Percentiles rank a stretch among this genome's conserved stretches.
Conservation (phyloP, 2,329 filamentous ascomycete species). For the Cladosporium velox region DNA sequence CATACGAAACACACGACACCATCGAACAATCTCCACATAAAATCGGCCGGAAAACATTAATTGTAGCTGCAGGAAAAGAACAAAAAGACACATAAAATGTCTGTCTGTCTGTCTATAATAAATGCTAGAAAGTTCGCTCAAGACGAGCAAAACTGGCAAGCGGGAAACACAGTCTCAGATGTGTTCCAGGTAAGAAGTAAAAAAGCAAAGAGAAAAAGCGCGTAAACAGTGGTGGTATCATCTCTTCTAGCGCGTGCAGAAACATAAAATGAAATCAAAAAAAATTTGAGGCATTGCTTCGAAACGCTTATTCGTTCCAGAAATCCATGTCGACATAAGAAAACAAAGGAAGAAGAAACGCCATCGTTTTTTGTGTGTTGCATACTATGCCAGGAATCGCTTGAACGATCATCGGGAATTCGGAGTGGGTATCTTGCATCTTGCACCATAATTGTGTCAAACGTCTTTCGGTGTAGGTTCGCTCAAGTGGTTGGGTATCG, state of each 20-base stretch:
- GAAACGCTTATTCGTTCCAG: not conserved
- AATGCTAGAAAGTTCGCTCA: not conserved
- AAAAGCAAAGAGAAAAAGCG: not conserved
- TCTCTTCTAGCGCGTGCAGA: constrained; percentile 2
- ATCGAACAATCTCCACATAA: not conserved
- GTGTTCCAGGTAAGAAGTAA: not conserved
- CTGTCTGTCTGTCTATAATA: not conserved
- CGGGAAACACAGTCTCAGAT: not conserved
- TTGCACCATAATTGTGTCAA: not conserved
- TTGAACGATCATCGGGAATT: constrained; percentile 3
- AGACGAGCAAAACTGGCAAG: not conserved
- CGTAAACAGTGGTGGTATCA: not conserved
- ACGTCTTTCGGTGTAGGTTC: not conserved
- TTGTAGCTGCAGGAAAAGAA: not conserved
- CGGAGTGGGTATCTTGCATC: constrained; percentile 2
- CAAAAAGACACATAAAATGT: not conserved
- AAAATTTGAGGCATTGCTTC: not conserved
- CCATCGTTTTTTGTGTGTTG: not conserved
- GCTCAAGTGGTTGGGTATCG: not conserved
- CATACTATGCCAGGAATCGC: constrained; percentile 4
- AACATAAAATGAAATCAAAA: not conserved
- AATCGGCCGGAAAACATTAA: not conserved
- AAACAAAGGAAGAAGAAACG: not conserved
- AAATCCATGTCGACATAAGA: not conserved
- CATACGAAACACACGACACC: not conserved